A percentile compares a stretch with the other conserved stretches of the same genome.
These are phyloP conservation scores for Dactylonectria estremocensis DNA, from an alignment of 2,329 filamentous ascomycete species.

Conservation along the genomic window DNA sequence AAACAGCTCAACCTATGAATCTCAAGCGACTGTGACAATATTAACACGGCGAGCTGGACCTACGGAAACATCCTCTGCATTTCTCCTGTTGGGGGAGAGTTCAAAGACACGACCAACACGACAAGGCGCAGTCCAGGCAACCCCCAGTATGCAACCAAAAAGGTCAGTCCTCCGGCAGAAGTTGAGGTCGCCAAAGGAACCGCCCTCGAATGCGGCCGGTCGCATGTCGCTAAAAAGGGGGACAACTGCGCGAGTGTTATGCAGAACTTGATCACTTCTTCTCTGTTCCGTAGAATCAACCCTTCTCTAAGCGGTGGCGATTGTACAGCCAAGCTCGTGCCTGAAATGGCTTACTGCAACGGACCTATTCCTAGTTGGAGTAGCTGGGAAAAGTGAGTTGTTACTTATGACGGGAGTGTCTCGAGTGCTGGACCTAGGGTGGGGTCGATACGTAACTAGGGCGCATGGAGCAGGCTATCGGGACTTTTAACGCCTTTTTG, in stretches of 20 bases:
- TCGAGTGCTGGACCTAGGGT: too few species aligned
- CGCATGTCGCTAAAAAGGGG: conserved; percentile 7
- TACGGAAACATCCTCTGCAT: conserved; percentile 14
- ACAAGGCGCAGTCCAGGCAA: neutral
- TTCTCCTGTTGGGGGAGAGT: conserved; percentile 11
- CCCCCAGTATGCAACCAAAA: neutral
- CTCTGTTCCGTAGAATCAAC: conserved; percentile 12
- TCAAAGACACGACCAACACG: neutral
- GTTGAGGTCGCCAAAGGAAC: neutral
- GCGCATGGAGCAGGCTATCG: too few species aligned
- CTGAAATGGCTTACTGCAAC: conserved; percentile 9
- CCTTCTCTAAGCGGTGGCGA: conserved; percentile 8
- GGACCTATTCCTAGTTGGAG: neutral
- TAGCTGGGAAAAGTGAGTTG: neutral
- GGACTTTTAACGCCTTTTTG: too few species aligned
- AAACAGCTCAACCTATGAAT: conserved; percentile 15
- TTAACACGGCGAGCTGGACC: conserved; percentile 5
- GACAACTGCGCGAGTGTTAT: conserved; percentile 14
- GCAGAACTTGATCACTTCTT: conserved; percentile 16
- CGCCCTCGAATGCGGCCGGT: conserved; percentile 10
- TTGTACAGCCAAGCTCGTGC: conserved; percentile 9
- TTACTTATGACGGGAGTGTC: too few species aligned
- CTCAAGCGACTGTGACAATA: neutral
- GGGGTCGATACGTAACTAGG: too few species aligned
- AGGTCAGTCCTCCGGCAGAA: neutral